Base-by-base conservation (phyloP, 805 yeast species). In the Barnettozyma pratensis region DNA sequence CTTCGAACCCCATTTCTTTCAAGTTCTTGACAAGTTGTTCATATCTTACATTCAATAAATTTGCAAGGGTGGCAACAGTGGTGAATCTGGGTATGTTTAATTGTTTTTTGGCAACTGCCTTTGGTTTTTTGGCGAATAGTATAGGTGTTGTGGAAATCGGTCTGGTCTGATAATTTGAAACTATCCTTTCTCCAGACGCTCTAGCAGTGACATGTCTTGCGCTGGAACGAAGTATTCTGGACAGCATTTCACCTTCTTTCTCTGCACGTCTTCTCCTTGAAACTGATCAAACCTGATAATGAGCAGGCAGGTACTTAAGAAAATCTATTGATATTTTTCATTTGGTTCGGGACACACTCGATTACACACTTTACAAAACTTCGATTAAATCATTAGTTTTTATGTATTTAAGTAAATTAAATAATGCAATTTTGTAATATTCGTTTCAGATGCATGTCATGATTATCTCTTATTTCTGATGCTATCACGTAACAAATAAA, bases 41-140 rank as follows among this genome's bases (percentile, higher is more conserved):
- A 27, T 85, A 76, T 14, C 90, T 77, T 9, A 87, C 79, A 48
- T 79, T 76, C 54, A 94, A 65, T 19, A 87, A 71, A 36, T 84
- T 80, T 0, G 97, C 85, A 40, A 92, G 71, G 54, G 90, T 86
- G 3, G 92, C 75, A 3, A 92, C 87, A 0, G 95, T 80, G 5
- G 88, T 75, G 59, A 85, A 90, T 8, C 85, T 77, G 1, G 97
- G 97, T 31, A 92, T 72, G 19, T 64, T 69, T 19, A 73, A 48
- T 5, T 19, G 34, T 44, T 49, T 53, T 31, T 52, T 48, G 8
- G 38, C 26, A 32, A 46, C 29, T 34, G 36, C 35, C 29, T 41
- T 36, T 2, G 45, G 37, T 19, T 41, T 37, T 27, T 46, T 46
- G 26, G 49, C 44, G 6, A 36, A 26, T 14, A 39, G 30, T 29